Percentiles rank a stretch among this genome's conserved stretches.
Evolutionary conservation across 768 basidiomycete genomes (phyloP).

Genomic region (Obba rivulosa): DNA sequence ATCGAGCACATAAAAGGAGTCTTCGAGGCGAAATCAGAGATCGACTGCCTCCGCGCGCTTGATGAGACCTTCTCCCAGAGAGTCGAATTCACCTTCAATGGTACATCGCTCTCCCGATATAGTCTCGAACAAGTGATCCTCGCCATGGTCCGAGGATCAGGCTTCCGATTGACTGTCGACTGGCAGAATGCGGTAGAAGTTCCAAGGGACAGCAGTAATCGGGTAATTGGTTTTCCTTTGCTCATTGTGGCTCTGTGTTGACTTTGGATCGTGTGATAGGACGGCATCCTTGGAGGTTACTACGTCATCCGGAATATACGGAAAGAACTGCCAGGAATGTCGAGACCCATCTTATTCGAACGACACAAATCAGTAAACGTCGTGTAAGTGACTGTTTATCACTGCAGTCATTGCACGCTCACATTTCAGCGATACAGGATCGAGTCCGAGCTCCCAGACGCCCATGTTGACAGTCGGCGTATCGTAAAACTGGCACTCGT

Average conservation of each 20-base stretch:
- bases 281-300: constrained; percentile 44
- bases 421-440: constrained; percentile 27
- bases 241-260: neutral
- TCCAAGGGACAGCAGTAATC: constrained; percentile 35
- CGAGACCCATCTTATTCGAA: constrained; percentile 32
- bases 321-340: constrained; percentile 30
- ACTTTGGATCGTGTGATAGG: constrained; percentile 23
- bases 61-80: constrained; percentile 39
- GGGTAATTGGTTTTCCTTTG: constrained; percentile 30
- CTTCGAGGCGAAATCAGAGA: constrained; percentile 45
- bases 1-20: constrained; percentile 40
- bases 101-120: constrained; percentile 31
- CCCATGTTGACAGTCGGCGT: constrained; percentile 37
- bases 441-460: constrained; percentile 34
- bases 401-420: neutral
- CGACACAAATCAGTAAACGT: constrained; percentile 50
- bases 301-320: constrained; percentile 48
- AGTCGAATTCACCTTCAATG: constrained; percentile 40
- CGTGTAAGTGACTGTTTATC: constrained; percentile 30
- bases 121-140: constrained; percentile 39
- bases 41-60: constrained; percentile 37
- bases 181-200: constrained; percentile 45
- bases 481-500: constrained; percentile 46
- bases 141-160: constrained; percentile 35
- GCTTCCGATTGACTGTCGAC: constrained; percentile 38